Percentiles rank a stretch among this genome's conserved stretches.
phyloP scores from a whole-genome alignment of 2,329 filamentous ascomycete genomes.

The Penicillium sp. region DNA sequence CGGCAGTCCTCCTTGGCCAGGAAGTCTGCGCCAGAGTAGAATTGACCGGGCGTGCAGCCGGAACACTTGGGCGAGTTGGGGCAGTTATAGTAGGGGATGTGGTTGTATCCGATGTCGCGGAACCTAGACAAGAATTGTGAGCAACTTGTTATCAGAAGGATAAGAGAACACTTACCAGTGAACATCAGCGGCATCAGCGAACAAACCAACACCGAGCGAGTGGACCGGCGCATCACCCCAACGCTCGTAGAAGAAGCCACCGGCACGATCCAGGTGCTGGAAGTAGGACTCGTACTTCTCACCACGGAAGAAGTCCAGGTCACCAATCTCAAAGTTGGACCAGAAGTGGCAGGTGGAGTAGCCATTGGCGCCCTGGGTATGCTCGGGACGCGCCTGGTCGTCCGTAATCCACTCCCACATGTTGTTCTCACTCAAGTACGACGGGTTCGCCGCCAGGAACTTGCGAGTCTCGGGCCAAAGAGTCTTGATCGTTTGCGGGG shows the following conservation, averaged over 20 bases:
- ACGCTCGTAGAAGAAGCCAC: conserved; percentile 97
- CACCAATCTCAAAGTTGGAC: conserved; percentile 97
- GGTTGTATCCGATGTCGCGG: conserved; percentile 98
- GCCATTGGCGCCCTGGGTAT: conserved; percentile 81
- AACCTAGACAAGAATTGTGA: conserved; percentile 68
- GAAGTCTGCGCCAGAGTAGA: conserved; percentile 87
- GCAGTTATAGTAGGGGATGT: conserved; percentile 98
- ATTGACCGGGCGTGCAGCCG: conserved; percentile 82
- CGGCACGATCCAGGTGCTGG: conserved; percentile 88
- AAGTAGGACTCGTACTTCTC: conserved; percentile 95
- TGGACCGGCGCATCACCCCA: conserved; percentile 99
- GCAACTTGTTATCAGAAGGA: conserved; percentile 3
- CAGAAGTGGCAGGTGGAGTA: conserved; percentile 99
- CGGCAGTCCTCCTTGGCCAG: conserved; percentile 91
- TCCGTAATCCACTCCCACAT: conserved; percentile 89
- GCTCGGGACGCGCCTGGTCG: conserved; percentile 73
- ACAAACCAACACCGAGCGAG: conserved; percentile 87
- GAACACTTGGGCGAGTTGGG: conserved; percentile 94
- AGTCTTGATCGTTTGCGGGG: conserved; percentile 80
- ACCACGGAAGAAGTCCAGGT: conserved; percentile 91
- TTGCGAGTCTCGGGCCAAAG: conserved; percentile 96
- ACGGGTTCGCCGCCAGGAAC: conserved; percentile 83
- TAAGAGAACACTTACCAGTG: conserved; percentile 73
- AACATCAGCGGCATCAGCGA: conserved; percentile 87
- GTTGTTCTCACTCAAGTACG: conserved; percentile 81